phyloP scores from a whole-genome alignment of 805 yeast genomes.

The Vanderwaltozyma tropicalis region DNA sequence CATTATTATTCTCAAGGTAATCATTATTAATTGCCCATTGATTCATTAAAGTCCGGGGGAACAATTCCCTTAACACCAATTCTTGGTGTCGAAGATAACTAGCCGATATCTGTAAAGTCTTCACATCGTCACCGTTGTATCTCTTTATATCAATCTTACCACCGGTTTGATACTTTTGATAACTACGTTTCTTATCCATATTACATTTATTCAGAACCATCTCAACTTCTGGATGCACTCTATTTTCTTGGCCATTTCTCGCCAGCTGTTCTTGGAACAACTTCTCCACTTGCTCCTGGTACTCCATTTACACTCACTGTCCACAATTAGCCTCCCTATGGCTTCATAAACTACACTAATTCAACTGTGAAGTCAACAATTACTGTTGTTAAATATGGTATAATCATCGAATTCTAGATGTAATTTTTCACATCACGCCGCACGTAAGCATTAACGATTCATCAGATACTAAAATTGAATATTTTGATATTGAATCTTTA shows the following conservation, averaged over 20 bases:
- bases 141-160: not conserved
- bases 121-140: constrained; percentile 5
- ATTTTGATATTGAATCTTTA: too few relatives aligned
- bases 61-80: constrained; percentile 30
- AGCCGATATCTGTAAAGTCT: constrained; percentile 16
- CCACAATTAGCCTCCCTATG: too few relatives aligned
- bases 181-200: not conserved
- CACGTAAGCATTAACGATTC: too few relatives aligned
- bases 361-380: too few relatives aligned
- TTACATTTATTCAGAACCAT: not conserved
- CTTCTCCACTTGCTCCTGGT: not conserved
- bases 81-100: constrained; percentile 26
- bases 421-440: too few relatives aligned
- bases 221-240: not conserved
- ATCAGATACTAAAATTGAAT: too few relatives aligned
- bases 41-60: constrained; percentile 28
- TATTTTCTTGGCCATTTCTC: not conserved
- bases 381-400: too few relatives aligned
- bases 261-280: not conserved
- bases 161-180: too few relatives aligned
- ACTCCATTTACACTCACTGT: too few relatives aligned
- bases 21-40: constrained; percentile 33
- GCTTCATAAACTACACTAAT: too few relatives aligned
- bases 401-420: too few relatives aligned
- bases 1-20: constrained; percentile 2